Conservation (phyloP, 768 basidiomycete species). For the Boletellus ananiceps region DNA sequence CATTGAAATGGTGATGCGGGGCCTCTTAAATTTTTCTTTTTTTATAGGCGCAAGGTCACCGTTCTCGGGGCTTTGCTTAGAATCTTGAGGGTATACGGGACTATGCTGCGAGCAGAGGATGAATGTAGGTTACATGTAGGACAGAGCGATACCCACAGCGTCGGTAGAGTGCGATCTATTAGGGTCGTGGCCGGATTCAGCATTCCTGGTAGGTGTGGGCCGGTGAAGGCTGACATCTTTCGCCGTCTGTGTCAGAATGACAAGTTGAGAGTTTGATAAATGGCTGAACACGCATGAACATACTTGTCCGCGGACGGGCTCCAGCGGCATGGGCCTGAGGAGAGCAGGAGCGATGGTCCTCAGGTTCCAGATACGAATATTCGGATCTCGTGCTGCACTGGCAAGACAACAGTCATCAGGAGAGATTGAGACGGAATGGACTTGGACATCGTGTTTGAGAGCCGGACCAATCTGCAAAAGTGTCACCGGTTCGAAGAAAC, state of each 20-base stretch:
- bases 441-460: slow-evolving; percentile 11
- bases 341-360: slow-evolving; percentile 10
- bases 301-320: slow-evolving; percentile 14
- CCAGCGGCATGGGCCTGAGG: slow-evolving; percentile 9
- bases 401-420: slow-evolving; percentile 12
- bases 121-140: neutral
- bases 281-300: neutral
- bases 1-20: neutral
- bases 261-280: neutral
- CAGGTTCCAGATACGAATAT: slow-evolving; percentile 16
- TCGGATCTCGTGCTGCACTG: slow-evolving; percentile 14
- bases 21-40: neutral
- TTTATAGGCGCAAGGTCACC: neutral
- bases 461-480: slow-evolving; percentile 14
- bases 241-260: neutral
- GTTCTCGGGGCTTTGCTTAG: neutral
- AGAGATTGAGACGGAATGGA: slow-evolving; percentile 16
- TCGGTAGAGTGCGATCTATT: neutral
- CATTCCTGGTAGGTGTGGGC: neutral
- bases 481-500: slow-evolving; percentile 24
- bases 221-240: neutral
- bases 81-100: neutral
- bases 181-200: neutral
- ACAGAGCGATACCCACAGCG: neutral
- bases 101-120: neutral